These are phyloP conservation scores for Phytophthora hibernalis DNA, from an alignment of 352 stramenopile genomes.

Conservation along the genomic window DNA sequence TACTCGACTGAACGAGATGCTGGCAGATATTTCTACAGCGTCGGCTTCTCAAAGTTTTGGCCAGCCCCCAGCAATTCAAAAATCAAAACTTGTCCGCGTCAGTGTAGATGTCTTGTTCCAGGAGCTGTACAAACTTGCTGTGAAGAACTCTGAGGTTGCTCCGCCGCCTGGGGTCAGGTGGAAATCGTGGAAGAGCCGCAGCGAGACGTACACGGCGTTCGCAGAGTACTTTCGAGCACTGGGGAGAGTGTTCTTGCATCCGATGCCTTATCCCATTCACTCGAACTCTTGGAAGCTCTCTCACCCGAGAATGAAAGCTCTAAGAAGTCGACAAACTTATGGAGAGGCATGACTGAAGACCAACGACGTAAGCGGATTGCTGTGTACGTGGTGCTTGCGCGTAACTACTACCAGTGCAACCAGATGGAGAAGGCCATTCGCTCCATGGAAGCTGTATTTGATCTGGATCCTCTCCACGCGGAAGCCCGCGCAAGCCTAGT, in stretches of 20 bases:
- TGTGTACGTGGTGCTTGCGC: constrained; percentile 63
- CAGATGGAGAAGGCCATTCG: constrained; percentile 82
- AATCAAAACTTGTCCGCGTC: constrained; percentile 22
- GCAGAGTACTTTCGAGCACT: constrained; percentile 58
- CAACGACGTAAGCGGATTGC: constrained; percentile 40
- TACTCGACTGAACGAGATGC: constrained; percentile 62
- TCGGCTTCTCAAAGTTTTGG: not conserved
- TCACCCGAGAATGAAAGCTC: not conserved
- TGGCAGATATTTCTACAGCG: constrained; percentile 23
- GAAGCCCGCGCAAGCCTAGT: constrained; percentile 60
- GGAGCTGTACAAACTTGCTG: constrained; percentile 42
- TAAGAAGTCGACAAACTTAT: constrained; percentile 11
- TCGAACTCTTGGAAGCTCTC: constrained; percentile 51
- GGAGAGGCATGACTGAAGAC: constrained; percentile 26
- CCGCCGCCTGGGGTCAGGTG: constrained; percentile 28
- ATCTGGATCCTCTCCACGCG: constrained; percentile 60
- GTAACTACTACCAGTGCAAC: constrained; percentile 78
- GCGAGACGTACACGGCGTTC: constrained; percentile 54
- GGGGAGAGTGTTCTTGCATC: constrained; percentile 55
- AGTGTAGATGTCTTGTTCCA: constrained; percentile 58
- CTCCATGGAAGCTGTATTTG: constrained; percentile 71
- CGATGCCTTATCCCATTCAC: constrained; percentile 57
- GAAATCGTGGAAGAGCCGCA: constrained; percentile 48
- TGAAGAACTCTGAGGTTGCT: constrained; percentile 16
- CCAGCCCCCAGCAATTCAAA: constrained; percentile 11